phyloP scores from a whole-genome alignment of 495 filamentous ascomycete species.

The Penicillium cosmopolitanum region DNA sequence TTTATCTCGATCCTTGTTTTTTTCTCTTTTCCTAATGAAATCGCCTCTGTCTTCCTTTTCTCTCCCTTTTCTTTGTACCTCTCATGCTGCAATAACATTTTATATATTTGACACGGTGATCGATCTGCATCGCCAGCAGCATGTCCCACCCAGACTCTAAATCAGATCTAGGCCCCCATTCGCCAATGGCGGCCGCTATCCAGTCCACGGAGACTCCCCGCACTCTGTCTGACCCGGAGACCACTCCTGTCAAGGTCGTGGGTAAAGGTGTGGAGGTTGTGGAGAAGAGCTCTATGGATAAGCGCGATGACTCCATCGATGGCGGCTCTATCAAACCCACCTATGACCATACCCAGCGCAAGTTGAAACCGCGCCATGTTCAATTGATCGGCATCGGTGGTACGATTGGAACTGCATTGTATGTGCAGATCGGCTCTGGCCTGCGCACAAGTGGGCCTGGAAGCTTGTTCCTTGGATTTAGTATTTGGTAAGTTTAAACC shows the following conservation, averaged over 20 bases:
- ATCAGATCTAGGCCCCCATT: slow-evolving; percentile 14
- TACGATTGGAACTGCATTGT: slow-evolving; percentile 80
- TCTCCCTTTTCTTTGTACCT: slow-evolving; percentile 1
- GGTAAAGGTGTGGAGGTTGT: slow-evolving; percentile 18
- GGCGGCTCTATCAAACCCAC: slow-evolving; percentile 31
- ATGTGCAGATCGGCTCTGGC: slow-evolving; percentile 71
- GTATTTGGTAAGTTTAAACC: slow-evolving; percentile 36
- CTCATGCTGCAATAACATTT: slow-evolving; percentile 3
- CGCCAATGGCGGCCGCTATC: slow-evolving; percentile 17
- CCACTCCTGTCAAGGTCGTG: slow-evolving; percentile 12
- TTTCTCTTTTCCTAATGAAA: not conserved
- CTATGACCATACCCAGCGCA: slow-evolving; percentile 57
- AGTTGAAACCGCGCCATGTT: slow-evolving; percentile 67
- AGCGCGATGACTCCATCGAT: slow-evolving; percentile 28
- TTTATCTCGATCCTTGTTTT: not conserved
- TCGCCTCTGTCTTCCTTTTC: not conserved
- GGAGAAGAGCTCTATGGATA: slow-evolving; percentile 25
- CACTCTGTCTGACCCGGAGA: slow-evolving; percentile 12
- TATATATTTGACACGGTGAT: not conserved
- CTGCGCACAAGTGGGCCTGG: slow-evolving; percentile 74
- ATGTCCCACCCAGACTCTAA: slow-evolving; percentile 17
- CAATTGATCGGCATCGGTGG: slow-evolving; percentile 79
- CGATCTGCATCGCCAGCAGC: not conserved
- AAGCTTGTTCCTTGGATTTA: slow-evolving; percentile 75
- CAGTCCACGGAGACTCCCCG: slow-evolving; percentile 18